Evolutionary conservation across 1,139 yeast genomes (phyloP).

Genomic region (Sugiyamaella japonica): DNA sequence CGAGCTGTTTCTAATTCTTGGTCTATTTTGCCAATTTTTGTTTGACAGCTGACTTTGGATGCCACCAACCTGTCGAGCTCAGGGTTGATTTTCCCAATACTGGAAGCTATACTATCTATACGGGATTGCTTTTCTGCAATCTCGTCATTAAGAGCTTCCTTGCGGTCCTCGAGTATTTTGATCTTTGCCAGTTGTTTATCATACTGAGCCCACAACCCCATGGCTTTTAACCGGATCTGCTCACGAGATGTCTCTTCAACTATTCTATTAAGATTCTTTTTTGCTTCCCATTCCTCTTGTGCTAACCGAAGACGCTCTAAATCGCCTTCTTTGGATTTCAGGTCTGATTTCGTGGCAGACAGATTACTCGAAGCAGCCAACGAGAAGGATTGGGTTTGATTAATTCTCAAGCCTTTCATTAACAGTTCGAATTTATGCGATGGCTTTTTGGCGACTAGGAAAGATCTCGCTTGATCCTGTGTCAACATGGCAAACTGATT

Average conservation of each 20-base stretch:
- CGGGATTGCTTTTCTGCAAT: conserved; percentile 6
- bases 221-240: conserved; percentile 3
- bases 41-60: neutral
- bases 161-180: conserved; percentile 13
- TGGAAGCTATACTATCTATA: neutral
- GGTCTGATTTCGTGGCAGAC: conserved; percentile 20
- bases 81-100: neutral
- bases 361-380: conserved; percentile 38
- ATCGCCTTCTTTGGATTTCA: conserved; percentile 11
- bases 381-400: conserved; percentile 44
- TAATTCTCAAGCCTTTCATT: conserved; percentile 75
- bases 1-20: neutral
- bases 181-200: conserved; percentile 17
- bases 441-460: conserved; percentile 51
- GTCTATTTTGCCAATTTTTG: conserved; percentile 5
- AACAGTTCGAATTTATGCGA: conserved; percentile 69
- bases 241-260: conserved; percentile 3
- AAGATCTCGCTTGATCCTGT: conserved; percentile 92
- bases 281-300: conserved; percentile 14
- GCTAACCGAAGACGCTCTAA: conserved; percentile 16
- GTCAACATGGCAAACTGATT: conserved; percentile 93
- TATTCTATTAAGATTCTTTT: neutral
- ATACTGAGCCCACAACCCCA: conserved; percentile 10
- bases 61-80: neutral
- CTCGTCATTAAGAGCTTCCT: conserved; percentile 1